phyloP scores from a whole-genome alignment of 2,329 filamentous ascomycete species.

The Harringtonia lauricola region DNA sequence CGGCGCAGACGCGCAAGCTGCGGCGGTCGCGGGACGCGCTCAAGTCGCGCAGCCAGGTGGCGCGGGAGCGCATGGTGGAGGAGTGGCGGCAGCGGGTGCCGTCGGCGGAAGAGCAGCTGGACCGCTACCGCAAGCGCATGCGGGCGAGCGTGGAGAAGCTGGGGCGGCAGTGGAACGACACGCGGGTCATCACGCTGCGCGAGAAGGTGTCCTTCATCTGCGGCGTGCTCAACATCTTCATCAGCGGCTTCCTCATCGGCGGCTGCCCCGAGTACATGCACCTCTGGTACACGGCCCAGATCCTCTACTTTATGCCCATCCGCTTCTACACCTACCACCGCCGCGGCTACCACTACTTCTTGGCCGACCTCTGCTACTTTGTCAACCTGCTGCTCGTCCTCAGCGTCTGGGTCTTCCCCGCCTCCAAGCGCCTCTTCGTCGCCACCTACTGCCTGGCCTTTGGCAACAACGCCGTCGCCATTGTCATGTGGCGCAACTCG shows the following conservation, averaged over 20 bases:
- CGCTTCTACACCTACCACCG: slow-evolving; percentile 84
- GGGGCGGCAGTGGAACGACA: slow-evolving; percentile 77
- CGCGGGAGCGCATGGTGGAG: slow-evolving; percentile 83
- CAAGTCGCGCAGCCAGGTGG: slow-evolving; percentile 62
- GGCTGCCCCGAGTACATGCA: slow-evolving; percentile 79
- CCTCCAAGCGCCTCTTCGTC: slow-evolving; percentile 84
- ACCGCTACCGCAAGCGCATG: slow-evolving; percentile 84
- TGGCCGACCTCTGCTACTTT: slow-evolving; percentile 96
- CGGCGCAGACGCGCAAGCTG: slow-evolving; percentile 75
- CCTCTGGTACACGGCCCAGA: slow-evolving; percentile 79
- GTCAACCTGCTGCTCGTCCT: slow-evolving; percentile 79
- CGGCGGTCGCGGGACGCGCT: slow-evolving; percentile 71
- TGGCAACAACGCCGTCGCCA: slow-evolving; percentile 94
- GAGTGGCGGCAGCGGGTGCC: slow-evolving; percentile 84
- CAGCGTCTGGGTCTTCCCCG: slow-evolving; percentile 81
- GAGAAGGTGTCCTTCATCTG: slow-evolving; percentile 96
- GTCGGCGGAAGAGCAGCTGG: slow-evolving; percentile 82
- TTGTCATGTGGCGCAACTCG: slow-evolving; percentile 98
- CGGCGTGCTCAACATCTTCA: slow-evolving; percentile 93
- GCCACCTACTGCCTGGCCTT: slow-evolving; percentile 85
- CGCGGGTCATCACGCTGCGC: slow-evolving; percentile 73
- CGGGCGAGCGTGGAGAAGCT: slow-evolving; percentile 79
- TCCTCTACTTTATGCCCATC: slow-evolving; percentile 94
- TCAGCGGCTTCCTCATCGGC: slow-evolving; percentile 89
- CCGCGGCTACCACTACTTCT: slow-evolving; percentile 91